A percentile compares a stretch with the other conserved stretches of the same genome.
Conservation (phyloP, 305 asterid genomes). For the Plantago coronopus region DNA sequence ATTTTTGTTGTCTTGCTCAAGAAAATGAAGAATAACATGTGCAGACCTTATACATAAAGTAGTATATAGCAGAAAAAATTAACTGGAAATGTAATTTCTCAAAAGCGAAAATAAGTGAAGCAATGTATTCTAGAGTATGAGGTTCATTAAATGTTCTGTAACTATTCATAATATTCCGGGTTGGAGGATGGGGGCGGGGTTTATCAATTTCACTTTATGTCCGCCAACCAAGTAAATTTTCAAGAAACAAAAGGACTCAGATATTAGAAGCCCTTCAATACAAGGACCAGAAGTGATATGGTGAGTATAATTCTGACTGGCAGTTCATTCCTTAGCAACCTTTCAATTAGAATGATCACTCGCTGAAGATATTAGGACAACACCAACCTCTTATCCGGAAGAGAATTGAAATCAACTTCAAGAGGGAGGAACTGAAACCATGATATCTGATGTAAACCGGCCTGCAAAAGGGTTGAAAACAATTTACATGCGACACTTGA, state of each 20-base stretch:
- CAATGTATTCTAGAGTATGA: background rate
- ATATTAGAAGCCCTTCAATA: constrained; percentile 3
- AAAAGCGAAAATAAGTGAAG: background rate
- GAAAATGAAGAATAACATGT: background rate
- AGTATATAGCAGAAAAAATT: too few relatives aligned
- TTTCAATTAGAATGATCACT: constrained; percentile 10
- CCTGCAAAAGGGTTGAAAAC: constrained; percentile 47
- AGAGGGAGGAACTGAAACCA: constrained; percentile 98
- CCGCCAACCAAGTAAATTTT: background rate
- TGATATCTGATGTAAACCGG: constrained; percentile 92
- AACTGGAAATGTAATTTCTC: background rate
- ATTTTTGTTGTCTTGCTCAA: too few relatives aligned
- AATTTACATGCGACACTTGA: constrained; percentile 10
- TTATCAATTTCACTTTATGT: background rate
- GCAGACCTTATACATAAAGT: too few relatives aligned
- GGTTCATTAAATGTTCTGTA: background rate
- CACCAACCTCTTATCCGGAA: constrained; percentile 76
- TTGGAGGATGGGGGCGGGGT: background rate
- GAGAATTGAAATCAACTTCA: constrained; percentile 63
- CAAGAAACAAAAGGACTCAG: constrained; percentile 3
- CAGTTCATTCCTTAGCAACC: background rate
- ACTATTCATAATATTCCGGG: background rate
- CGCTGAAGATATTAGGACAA: constrained; percentile 20
- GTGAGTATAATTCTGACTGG: constrained; percentile 7
- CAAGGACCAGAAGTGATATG: constrained; percentile 2